Conservation (phyloP, 1,284 basidiomycete species). For the Clitocybe nebularis region DNA sequence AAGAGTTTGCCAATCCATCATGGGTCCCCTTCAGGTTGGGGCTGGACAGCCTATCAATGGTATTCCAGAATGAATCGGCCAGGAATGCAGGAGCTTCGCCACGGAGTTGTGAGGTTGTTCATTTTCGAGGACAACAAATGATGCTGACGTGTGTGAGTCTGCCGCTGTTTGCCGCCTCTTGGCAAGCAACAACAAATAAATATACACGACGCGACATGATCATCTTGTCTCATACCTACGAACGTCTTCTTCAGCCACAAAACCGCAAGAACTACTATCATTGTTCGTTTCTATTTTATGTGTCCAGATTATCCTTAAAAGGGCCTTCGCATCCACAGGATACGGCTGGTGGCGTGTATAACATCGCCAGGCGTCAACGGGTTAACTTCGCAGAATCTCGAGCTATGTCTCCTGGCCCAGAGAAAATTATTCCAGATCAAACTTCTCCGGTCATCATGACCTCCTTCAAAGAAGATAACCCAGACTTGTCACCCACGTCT, state of each 20-base stretch:
- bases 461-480: constrained; percentile 26
- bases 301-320: background rate
- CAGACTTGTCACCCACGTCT: constrained; percentile 38
- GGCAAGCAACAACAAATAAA: constrained; percentile 16
- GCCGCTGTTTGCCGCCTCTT: constrained; percentile 12
- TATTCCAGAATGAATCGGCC: no score
- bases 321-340: background rate
- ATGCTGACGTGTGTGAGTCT: background rate
- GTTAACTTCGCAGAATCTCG: constrained; percentile 11
- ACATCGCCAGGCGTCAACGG: constrained; percentile 13
- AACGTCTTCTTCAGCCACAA: constrained; percentile 1
- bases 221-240: background rate
- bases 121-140: no score
- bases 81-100: no score
- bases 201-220: constrained; percentile 8
- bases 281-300: background rate
- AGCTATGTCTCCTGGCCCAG: constrained; percentile 8
- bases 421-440: constrained; percentile 13
- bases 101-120: background rate
- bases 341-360: constrained; percentile 11
- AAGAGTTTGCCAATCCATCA: no score
- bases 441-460: constrained; percentile 20
- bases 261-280: background rate
- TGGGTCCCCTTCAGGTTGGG: no score
- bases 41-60: no score